These are phyloP conservation scores for Diaporthe aspalathi DNA, from an alignment of 2,329 filamentous ascomycete species.

Conservation along the genomic window DNA sequence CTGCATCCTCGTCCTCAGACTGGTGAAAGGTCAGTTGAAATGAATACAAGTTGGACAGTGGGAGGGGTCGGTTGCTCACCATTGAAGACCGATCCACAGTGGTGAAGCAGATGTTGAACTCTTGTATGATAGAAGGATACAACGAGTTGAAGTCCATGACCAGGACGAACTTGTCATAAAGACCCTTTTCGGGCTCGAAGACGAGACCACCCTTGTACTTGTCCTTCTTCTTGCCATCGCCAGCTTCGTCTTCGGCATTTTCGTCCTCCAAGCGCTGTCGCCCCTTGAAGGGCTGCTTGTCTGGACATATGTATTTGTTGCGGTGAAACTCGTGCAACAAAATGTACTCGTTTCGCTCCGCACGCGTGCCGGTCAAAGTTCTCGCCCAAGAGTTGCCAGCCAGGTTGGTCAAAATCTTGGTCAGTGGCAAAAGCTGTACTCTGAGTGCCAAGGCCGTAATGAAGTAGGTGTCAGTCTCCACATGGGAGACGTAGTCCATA, in stretches of 20 bases:
- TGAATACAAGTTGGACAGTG: neutral
- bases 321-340: conserved; percentile 94
- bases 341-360: conserved; percentile 99
- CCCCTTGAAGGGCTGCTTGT: conserved; percentile 86
- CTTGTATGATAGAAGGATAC: conserved; percentile 98
- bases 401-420: conserved; percentile 94
- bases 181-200: conserved; percentile 95
- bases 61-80: conserved; percentile 60
- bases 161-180: conserved; percentile 97
- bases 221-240: conserved; percentile 94
- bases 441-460: conserved; percentile 90
- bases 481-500: conserved; percentile 93
- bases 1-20: conserved; percentile 84
- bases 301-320: conserved; percentile 97
- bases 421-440: conserved; percentile 91
- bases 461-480: conserved; percentile 95
- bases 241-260: conserved; percentile 72
- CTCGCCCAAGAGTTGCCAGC: conserved; percentile 98
- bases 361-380: conserved; percentile 93
- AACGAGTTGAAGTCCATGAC: conserved; percentile 99
- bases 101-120: conserved; percentile 99
- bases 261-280: conserved; percentile 80
- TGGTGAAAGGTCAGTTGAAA: conserved; percentile 52
- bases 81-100: conserved; percentile 84
- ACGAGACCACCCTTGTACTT: conserved; percentile 99